Evolutionary conservation across 306 rosid species (phyloP).

Genomic region (Gastrolobium bilobum): DNA sequence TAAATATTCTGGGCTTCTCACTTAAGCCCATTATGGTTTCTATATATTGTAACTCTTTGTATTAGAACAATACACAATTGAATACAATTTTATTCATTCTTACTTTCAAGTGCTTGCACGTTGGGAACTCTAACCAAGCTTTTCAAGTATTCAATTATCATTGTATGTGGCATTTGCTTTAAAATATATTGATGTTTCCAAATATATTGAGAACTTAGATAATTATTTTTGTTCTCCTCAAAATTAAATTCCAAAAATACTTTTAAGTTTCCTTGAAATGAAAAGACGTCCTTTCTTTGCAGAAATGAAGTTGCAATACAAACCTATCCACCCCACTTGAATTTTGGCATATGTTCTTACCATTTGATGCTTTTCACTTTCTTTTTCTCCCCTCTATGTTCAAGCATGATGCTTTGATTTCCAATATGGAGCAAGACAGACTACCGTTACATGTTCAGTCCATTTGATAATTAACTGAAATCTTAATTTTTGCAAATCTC

Average conservation of each 20-base stretch:
- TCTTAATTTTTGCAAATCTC: constrained; percentile 36
- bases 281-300: constrained; percentile 10
- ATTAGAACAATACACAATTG: too few species aligned
- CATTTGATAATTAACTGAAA: constrained; percentile 4
- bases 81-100: too few species aligned
- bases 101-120: too few species aligned
- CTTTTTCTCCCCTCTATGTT: not conserved
- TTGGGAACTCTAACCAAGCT: constrained; percentile 13
- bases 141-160: constrained; percentile 25
- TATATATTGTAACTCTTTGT: too few species aligned
- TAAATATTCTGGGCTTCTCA: too few species aligned
- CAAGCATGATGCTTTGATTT: constrained; percentile 7
- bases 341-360: constrained; percentile 9
- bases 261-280: not conserved
- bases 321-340: not conserved
- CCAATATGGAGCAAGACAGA: not conserved
- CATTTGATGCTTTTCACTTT: not conserved
- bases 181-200: constrained; percentile 15
- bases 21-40: too few species aligned
- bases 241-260: constrained; percentile 26
- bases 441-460: constrained; percentile 12
- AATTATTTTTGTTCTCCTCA: not conserved
- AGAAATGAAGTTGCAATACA: not conserved
- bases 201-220: constrained; percentile 16
- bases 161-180: not conserved